Evolutionary conservation across 2,329 filamentous ascomycete genomes (phyloP).

Genomic region (Aspergillus hiratsukae): DNA sequence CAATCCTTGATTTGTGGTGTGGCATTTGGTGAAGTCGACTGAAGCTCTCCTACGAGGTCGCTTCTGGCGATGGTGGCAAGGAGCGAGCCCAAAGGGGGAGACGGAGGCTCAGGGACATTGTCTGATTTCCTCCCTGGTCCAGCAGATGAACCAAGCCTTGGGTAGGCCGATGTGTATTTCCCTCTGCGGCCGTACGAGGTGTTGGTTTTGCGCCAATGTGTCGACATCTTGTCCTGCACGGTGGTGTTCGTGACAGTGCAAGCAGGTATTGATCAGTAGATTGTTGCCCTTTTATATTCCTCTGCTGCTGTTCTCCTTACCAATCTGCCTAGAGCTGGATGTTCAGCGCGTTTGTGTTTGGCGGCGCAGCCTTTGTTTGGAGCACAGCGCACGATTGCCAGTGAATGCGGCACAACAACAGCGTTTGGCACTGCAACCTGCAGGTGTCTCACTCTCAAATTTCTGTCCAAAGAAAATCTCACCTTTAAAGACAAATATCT

Average conservation of each 20-base stretch:
- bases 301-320: neutral
- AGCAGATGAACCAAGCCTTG: conserved; percentile 51
- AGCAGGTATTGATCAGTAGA: no score
- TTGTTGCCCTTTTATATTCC: neutral
- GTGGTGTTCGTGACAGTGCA: no score
- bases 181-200: neutral
- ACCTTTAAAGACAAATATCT: neutral
- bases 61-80: conserved; percentile 1
- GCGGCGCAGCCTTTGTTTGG: neutral
- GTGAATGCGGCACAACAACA: neutral
- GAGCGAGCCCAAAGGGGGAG: conserved; percentile 1
- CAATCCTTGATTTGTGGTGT: neutral
- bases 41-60: neutral
- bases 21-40: conserved; percentile 5
- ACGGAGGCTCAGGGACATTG: neutral
- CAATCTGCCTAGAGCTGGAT: neutral
- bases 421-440: neutral
- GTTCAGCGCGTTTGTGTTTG: neutral
- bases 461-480: neutral
- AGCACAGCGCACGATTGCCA: neutral
- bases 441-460: neutral
- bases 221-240: no score
- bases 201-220: neutral
- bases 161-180: neutral
- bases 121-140: conserved; percentile 21